Percentiles rank a stretch among this genome's conserved stretches.
phyloP scores from a whole-genome alignment of 805 yeast genomes.

The Teunomyces kruisii region DNA sequence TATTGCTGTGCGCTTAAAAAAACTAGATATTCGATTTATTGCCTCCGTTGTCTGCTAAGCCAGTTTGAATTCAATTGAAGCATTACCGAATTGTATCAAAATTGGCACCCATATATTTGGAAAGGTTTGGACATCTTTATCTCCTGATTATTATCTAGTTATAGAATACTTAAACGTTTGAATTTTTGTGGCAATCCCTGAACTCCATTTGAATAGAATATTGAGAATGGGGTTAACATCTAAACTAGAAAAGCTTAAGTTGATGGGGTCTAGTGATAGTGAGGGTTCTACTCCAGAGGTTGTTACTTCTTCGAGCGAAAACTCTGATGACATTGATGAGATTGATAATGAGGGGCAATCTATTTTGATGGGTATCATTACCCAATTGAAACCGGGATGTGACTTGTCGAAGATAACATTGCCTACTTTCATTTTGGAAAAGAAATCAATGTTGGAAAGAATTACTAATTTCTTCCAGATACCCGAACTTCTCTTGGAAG shows the following conservation, averaged over 20 bases:
- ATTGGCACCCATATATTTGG: neutral
- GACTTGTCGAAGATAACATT: conserved; percentile 88
- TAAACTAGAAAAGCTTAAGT: conserved; percentile 25
- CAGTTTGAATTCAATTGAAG: neutral
- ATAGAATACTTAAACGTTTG: no score
- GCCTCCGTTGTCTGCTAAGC: neutral
- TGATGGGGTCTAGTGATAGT: conserved; percentile 12
- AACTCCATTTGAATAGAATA: neutral
- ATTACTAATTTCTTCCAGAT: conserved; percentile 84
- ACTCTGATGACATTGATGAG: conserved; percentile 81
- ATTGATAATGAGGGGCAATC: conserved; percentile 88
- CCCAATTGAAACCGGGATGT: conserved; percentile 90
- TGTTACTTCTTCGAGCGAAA: conserved; percentile 2
- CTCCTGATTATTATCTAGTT: neutral
- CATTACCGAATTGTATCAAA: neutral
- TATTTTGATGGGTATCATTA: conserved; percentile 79
- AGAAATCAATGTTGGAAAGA: conserved; percentile 94
- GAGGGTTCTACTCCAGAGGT: conserved; percentile 3
- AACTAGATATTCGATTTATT: neutral
- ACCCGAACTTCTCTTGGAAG: conserved; percentile 72
- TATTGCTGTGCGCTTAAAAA: neutral
- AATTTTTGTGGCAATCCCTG: neutral
- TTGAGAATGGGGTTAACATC: conserved; percentile 29
- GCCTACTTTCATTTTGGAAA: conserved; percentile 92
- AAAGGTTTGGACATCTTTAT: neutral